These are phyloP conservation scores for Fusarium cicatricum DNA, from an alignment of 2,329 filamentous ascomycete genomes.

Conservation along the genomic window DNA sequence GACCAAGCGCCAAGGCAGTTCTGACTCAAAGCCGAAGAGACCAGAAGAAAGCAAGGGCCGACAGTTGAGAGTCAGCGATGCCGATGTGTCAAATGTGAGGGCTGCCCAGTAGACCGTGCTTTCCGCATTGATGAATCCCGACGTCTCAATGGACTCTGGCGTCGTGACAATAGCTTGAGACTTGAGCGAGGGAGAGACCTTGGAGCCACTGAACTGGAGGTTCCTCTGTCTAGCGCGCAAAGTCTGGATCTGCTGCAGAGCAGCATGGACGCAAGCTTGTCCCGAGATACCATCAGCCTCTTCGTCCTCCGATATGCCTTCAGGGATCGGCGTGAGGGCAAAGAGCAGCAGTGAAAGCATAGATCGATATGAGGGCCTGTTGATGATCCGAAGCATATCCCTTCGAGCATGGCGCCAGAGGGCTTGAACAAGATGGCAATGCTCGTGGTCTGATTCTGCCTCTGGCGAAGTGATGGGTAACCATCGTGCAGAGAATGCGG, in stretches of 20 bases:
- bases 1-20: constrained; percentile 43
- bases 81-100: constrained; percentile 52
- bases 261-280: constrained; percentile 51
- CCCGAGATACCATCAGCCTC: constrained; percentile 51
- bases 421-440: constrained; percentile 30
- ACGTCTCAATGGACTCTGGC: constrained; percentile 41
- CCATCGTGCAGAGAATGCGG: constrained; percentile 44
- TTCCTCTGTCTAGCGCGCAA: constrained; percentile 50
- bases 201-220: constrained; percentile 51
- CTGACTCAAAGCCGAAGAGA: constrained; percentile 45
- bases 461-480: constrained; percentile 35
- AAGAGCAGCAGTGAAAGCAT: constrained; percentile 52
- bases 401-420: constrained; percentile 49
- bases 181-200: constrained; percentile 44
- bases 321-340: constrained; percentile 51
- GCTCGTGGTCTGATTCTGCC: constrained; percentile 1
- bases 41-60: constrained; percentile 51
- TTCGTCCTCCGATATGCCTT: constrained; percentile 51
- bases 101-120: constrained; percentile 53
- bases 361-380: constrained; percentile 52
- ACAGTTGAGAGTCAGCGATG: constrained; percentile 52
- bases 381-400: constrained; percentile 52
- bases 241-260: constrained; percentile 51
- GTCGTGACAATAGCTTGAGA: constrained; percentile 34
- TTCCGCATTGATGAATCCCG: constrained; percentile 49